Evolutionary conservation across 768 basidiomycete genomes (phyloP).

Genomic region (Tulasnella sp.): DNA sequence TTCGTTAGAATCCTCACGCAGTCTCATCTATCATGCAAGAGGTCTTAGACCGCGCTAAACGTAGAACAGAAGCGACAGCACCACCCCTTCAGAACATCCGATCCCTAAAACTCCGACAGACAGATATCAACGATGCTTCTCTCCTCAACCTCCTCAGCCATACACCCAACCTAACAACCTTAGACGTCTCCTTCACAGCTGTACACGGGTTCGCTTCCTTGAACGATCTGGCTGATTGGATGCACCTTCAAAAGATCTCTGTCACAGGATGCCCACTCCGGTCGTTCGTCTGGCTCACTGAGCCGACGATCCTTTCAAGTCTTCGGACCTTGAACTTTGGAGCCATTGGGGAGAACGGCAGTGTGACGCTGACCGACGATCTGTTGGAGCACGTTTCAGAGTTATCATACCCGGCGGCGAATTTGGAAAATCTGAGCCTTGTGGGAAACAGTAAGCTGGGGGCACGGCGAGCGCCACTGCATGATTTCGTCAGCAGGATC

Average conservation of each 20-base stretch:
- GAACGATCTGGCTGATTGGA: conserved; percentile 1
- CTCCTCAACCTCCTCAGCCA: conserved; percentile 34
- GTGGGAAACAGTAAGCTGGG: conserved; percentile 57
- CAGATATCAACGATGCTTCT: conserved; percentile 40
- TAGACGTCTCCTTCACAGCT: conserved; percentile 58
- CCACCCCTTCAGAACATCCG: conserved; percentile 33
- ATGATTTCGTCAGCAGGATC: conserved; percentile 39
- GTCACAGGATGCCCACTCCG: conserved; percentile 45
- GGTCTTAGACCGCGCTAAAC: not conserved
- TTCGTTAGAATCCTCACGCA: not conserved
- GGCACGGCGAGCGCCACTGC: conserved; percentile 28
- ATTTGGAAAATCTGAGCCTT: conserved; percentile 45
- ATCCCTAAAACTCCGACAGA: conserved; percentile 50
- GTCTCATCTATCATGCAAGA: conserved; percentile 8
- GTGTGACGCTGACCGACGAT: conserved; percentile 48
- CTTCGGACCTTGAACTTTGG: conserved; percentile 46
- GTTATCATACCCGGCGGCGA: conserved; percentile 28
- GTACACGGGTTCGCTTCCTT: conserved; percentile 31
- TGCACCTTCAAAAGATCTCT: conserved; percentile 43
- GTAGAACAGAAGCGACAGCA: conserved; percentile 18
- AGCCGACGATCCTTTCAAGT: conserved; percentile 32
- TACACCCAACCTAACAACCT: conserved; percentile 42
- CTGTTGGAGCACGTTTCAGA: conserved; percentile 37
- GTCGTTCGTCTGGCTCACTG: conserved; percentile 30
- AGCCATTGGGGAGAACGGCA: conserved; percentile 41